phyloP scores from a whole-genome alignment of 352 stramenopile genomes.

The Pythium chondricola region DNA sequence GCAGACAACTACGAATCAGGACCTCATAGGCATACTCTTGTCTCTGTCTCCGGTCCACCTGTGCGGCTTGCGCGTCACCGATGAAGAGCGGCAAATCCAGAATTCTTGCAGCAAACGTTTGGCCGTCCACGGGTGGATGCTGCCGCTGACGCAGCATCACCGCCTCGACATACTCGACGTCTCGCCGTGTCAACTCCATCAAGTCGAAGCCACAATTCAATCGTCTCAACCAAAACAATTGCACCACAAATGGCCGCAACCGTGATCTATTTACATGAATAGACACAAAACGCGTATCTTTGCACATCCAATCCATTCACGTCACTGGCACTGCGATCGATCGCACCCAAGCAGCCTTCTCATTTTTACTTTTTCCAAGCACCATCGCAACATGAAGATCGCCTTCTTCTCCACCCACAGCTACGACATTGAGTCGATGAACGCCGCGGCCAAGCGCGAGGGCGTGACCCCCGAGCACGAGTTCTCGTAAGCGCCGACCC shows the following conservation, averaged over 20 bases:
- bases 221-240: no score
- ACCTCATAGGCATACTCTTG: no score
- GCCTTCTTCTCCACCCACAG: constrained; percentile 71
- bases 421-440: constrained; percentile 67
- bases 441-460: constrained; percentile 30
- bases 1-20: no score
- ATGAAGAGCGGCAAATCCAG: constrained; percentile 44
- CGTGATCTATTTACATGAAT: no score
- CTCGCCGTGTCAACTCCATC: no score
- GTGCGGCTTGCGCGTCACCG: constrained; percentile 41
- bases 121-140: constrained; percentile 39
- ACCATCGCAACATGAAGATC: constrained; percentile 48
- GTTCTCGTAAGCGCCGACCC: constrained; percentile 36
- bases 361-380: constrained; percentile 25
- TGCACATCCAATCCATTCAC: no score
- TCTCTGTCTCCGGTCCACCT: constrained; percentile 17
- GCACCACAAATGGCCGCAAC: no score
- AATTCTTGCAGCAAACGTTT: constrained; percentile 40
- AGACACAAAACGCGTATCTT: no score
- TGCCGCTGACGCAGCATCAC: constrained; percentile 36
- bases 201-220: no score
- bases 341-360: no score
- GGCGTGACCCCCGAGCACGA: constrained; percentile 39
- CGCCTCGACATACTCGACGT: constrained; percentile 15
- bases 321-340: no score